phyloP scores from a whole-genome alignment of 305 asterid genomes.

The Solanum hybrid region DNA sequence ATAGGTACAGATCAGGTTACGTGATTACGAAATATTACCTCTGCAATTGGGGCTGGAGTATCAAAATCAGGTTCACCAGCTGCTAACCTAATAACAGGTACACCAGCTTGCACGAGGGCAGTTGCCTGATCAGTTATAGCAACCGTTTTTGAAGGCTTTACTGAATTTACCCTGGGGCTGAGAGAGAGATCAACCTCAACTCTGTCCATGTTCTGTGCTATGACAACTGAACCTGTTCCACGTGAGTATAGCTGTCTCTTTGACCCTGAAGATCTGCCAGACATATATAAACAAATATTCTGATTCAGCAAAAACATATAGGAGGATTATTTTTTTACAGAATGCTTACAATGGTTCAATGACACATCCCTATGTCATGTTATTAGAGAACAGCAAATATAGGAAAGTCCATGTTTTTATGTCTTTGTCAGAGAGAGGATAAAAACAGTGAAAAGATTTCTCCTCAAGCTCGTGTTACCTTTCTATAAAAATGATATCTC shows the following conservation, averaged over 20 bases:
- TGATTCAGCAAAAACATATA: background rate
- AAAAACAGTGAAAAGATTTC: background rate
- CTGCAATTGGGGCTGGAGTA: constrained; percentile 76
- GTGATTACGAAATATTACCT: constrained; percentile 33
- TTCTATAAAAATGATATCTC: background rate
- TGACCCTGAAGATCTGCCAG: constrained; percentile 24
- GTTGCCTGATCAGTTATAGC: constrained; percentile 92
- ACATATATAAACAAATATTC: constrained; percentile 2
- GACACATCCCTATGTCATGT: background rate
- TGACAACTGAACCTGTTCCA: constrained; percentile 29
- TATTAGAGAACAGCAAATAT: background rate
- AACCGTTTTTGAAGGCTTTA: constrained; percentile 85
- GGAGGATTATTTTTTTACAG: background rate
- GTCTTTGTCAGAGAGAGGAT: background rate
- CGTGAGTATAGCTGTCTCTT: constrained; percentile 16
- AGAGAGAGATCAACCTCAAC: constrained; percentile 60
- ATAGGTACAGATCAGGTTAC: background rate
- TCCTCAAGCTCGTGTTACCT: background rate
- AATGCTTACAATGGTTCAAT: background rate
- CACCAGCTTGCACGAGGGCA: constrained; percentile 92
- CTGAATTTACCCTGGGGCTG: constrained; percentile 81
- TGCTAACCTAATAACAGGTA: constrained; percentile 89
- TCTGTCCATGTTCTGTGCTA: constrained; percentile 22
- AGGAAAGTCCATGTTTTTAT: background rate
- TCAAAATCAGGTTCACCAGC: constrained; percentile 99